Evolutionary conservation across 768 basidiomycete species (phyloP).

Genomic region (Psilocybe cyanescens): DNA sequence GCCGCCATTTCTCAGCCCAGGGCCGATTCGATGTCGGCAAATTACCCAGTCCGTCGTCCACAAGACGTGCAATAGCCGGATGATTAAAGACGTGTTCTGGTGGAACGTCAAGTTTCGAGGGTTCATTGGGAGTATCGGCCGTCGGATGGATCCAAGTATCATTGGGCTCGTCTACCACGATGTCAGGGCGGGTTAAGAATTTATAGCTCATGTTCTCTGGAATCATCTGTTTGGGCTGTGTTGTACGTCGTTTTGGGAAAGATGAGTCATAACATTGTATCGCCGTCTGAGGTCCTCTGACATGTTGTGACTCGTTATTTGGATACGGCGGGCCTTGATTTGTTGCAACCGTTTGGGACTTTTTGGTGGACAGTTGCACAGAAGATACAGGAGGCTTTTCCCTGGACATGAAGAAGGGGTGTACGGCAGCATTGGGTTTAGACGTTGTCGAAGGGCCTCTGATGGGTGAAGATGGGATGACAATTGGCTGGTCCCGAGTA

Average conservation of each 20-base stretch:
- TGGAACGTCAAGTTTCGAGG: conserved; percentile 21
- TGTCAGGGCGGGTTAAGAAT: conserved; percentile 13
- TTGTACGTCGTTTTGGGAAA: conserved; percentile 2
- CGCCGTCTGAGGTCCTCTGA: conserved; percentile 57
- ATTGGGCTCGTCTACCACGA: conserved; percentile 5
- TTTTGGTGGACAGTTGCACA: conserved; percentile 8
- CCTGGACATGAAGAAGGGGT: conserved; percentile 50
- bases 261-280: background rate
- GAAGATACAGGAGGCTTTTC: conserved; percentile 18
- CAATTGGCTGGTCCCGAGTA: conserved; percentile 44
- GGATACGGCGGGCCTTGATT: conserved; percentile 48
- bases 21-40: conserved; percentile 41
- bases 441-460: conserved; percentile 22
- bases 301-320: conserved; percentile 54
- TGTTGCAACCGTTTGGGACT: conserved; percentile 12
- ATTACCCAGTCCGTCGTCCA: conserved; percentile 24
- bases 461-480: conserved; percentile 47
- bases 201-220: conserved; percentile 2
- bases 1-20: conserved; percentile 81
- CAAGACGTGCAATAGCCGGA: conserved; percentile 53
- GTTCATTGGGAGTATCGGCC: conserved; percentile 4
- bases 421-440: conserved; percentile 33
- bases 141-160: conserved; percentile 6
- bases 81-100: conserved; percentile 40
- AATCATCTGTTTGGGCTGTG: background rate